Conservation (phyloP, 371 early-diverging fungal species). For the Furculomyces boomerangus region DNA sequence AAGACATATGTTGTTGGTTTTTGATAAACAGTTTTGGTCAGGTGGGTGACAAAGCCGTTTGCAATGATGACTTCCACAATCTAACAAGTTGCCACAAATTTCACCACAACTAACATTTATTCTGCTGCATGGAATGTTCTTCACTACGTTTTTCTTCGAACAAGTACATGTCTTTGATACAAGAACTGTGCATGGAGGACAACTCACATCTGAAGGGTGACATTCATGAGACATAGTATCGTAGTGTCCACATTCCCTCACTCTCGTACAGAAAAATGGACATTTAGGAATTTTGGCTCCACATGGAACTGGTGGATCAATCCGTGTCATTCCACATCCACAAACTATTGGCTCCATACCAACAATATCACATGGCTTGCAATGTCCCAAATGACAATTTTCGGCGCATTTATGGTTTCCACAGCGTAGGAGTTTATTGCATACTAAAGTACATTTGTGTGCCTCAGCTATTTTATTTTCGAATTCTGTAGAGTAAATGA, state of each 20-base stretch:
- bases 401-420: slow-evolving; percentile 42
- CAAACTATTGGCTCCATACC: slow-evolving; percentile 50
- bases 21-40: slow-evolving; percentile 33
- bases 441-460: slow-evolving; percentile 43
- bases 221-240: slow-evolving; percentile 46
- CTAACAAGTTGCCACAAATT: slow-evolving; percentile 37
- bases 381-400: slow-evolving; percentile 50
- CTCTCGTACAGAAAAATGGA: slow-evolving; percentile 38
- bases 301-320: slow-evolving; percentile 57
- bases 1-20: slow-evolving; percentile 27
- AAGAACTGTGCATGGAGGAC: slow-evolving; percentile 54
- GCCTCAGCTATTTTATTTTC: slow-evolving; percentile 11
- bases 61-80: slow-evolving; percentile 52
- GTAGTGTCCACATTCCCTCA: slow-evolving; percentile 48
- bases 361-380: slow-evolving; percentile 48
- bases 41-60: slow-evolving; percentile 43
- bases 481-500: not conserved
- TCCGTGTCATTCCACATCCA: slow-evolving; percentile 48
- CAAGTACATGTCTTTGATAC: slow-evolving; percentile 48
- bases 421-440: slow-evolving; percentile 45
- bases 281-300: slow-evolving; percentile 48
- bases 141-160: slow-evolving; percentile 36
- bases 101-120: slow-evolving; percentile 44
- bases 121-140: slow-evolving; percentile 53
- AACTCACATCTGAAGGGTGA: slow-evolving; percentile 47